Evolutionary conservation across 164 flowering plant species (phyloP).

Genomic region (Buxus sempervirens): DNA sequence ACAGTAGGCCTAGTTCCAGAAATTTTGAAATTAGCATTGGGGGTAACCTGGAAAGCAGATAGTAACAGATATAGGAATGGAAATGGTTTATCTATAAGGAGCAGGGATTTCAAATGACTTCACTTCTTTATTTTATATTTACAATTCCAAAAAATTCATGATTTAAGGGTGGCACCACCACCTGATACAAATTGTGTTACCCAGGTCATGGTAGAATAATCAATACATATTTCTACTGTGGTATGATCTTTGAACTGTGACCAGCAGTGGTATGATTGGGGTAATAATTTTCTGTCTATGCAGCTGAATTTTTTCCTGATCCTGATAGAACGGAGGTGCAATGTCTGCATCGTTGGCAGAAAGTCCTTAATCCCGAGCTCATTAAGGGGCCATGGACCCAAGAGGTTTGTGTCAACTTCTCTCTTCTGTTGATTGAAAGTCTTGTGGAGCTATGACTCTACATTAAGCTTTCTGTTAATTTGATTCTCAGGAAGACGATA

Average conservation of each 20-base stretch:
- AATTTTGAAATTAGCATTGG: too few relatives aligned
- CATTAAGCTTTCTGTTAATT: conserved; percentile 11
- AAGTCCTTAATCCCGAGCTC: conserved; percentile 96
- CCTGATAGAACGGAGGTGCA: conserved; percentile 97
- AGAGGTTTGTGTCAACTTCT: conserved; percentile 49
- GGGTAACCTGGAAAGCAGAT: too few relatives aligned
- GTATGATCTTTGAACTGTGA: neutral
- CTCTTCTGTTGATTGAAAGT: conserved; percentile 7
- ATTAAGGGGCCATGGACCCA: conserved; percentile 98
- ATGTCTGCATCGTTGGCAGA: conserved; percentile 98
- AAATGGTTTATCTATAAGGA: too few relatives aligned
- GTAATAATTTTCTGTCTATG: conserved; percentile 10
- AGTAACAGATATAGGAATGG: too few relatives aligned
- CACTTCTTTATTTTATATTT: too few relatives aligned
- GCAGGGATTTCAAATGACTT: too few relatives aligned
- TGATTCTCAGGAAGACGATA: conserved; percentile 80
- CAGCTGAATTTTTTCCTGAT: conserved; percentile 89
- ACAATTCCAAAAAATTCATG: too few relatives aligned
- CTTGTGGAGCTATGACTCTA: neutral
- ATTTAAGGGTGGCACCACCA: too few relatives aligned
- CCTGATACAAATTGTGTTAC: too few relatives aligned
- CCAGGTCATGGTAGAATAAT: too few relatives aligned
- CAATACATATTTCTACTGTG: too few relatives aligned
- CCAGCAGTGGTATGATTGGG: neutral
- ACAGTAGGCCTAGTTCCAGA: too few relatives aligned